Evolutionary conservation across 495 filamentous ascomycete species (phyloP), one percentile per base, ranked within the genome.

Genomic region (Thozetella sp.): DNA sequence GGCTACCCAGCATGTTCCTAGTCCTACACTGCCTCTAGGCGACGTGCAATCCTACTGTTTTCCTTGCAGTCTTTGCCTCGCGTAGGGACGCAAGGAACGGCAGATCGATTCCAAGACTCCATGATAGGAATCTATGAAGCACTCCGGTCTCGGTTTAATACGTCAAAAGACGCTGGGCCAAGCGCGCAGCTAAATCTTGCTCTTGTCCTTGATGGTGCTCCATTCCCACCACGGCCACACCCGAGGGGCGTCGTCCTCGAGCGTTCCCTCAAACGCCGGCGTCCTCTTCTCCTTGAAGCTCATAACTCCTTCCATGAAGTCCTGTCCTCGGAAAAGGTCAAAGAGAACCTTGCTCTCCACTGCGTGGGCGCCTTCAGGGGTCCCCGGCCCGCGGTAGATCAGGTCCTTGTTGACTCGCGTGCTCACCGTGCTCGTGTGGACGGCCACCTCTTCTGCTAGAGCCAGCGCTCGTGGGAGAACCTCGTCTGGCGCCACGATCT

Each of bases 321-420:
- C 82, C 70, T 61, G 69, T 17, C 76, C 72, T 22, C 63, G 63
- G 72, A 88, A 87, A 59, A 86, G 65, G 53, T 85, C 81, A 60
- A 75, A 80, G 25, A 90, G 71, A 30, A 87, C 61, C 58, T 74
- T 76, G 50, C 78, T 83, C 69, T 89, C 86, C 27, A 89, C 61
- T 56, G 88, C 63, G 74, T 88, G 85, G 37, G 83, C 76, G 37
- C 73, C 80, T 67, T 90, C 86, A 1, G 83, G 75, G 13, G 74
- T 76, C 3, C 76, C 82, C 3, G 60, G 54, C 43, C 81, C 79
- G 11, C 83, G 74, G 75, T 80, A 89, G 79, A 90, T 80, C 67
- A 89, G 56, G 43, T 86, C 83, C 27, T 77, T 76, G 75, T 87
- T 88, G 59, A 88, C 67, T 54, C 76, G 72, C 19, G 78, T 79